Conservation (phyloP, 1,284 basidiomycete genomes). For the Papiliotrema fonsecae region DNA sequence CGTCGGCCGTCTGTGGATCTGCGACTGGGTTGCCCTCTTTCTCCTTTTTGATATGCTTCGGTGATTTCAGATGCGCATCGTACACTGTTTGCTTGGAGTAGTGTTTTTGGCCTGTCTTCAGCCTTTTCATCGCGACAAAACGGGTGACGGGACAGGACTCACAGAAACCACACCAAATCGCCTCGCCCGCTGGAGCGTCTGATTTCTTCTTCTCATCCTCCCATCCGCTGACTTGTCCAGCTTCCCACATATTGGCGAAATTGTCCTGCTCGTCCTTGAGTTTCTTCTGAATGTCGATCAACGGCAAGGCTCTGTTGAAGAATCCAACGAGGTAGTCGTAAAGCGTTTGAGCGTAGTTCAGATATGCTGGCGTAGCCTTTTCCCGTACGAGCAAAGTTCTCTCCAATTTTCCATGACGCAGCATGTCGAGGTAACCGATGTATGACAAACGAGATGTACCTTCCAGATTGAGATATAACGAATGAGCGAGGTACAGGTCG, state of each 20-base stretch:
- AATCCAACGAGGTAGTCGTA: conserved; percentile 83
- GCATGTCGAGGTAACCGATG: conserved; percentile 83
- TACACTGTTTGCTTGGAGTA: conserved; percentile 98
- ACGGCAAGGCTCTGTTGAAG: conserved; percentile 77
- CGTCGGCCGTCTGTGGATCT: conserved; percentile 23
- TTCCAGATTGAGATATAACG: conserved; percentile 84
- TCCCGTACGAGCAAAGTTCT: conserved; percentile 68
- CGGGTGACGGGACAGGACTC: conserved; percentile 44
- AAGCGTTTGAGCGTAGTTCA: conserved; percentile 74
- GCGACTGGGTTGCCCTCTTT: conserved; percentile 44
- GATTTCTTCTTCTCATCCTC: conserved; percentile 50
- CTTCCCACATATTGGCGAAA: conserved; percentile 78
- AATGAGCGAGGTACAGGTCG: conserved; percentile 85
- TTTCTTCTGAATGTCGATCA: conserved; percentile 71
- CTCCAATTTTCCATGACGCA: conserved; percentile 51
- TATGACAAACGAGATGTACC: conserved; percentile 76
- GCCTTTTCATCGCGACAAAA: neutral
- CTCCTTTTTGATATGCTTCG: conserved; percentile 87
- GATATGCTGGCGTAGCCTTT: conserved; percentile 69
- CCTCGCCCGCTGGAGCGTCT: conserved; percentile 48
- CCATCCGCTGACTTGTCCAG: conserved; percentile 72
- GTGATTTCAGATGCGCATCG: conserved; percentile 89
- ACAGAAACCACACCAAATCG: conserved; percentile 97
- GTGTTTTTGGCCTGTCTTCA: conserved; percentile 68
- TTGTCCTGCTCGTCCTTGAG: conserved; percentile 61